phyloP scores from a whole-genome alignment of 306 rosid species.

The Glycine latifolia region DNA sequence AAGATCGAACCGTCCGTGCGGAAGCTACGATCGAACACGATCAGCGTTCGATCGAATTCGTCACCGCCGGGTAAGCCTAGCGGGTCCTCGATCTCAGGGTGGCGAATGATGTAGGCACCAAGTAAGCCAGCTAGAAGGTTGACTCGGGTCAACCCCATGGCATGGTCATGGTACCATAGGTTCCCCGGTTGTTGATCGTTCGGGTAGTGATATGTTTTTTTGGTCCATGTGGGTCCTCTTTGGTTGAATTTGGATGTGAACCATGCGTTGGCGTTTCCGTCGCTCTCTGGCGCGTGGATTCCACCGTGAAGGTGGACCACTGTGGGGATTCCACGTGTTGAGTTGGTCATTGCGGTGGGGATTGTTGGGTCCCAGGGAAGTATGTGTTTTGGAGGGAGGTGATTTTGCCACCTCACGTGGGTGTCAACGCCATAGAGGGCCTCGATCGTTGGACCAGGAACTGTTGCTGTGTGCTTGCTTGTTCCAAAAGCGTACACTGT shows the following conservation, averaged over 20 bases:
- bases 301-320: conserved; percentile 90
- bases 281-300: conserved; percentile 67
- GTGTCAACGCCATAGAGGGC: conserved; percentile 60
- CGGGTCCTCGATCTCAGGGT: conserved; percentile 57
- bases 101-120: conserved; percentile 70
- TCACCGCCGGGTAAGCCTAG: conserved; percentile 57
- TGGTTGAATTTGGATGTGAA: conserved; percentile 57
- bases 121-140: conserved; percentile 73
- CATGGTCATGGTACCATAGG: conserved; percentile 90
- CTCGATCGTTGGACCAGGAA: conserved; percentile 90
- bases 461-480: conserved; percentile 53
- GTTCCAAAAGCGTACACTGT: conserved; percentile 75
- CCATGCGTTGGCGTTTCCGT: conserved; percentile 76
- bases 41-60: conserved; percentile 60
- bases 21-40: conserved; percentile 76
- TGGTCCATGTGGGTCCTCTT: conserved; percentile 66
- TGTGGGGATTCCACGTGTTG: conserved; percentile 65
- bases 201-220: conserved; percentile 56
- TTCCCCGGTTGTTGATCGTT: conserved; percentile 81
- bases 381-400: conserved; percentile 75
- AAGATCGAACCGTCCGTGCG: conserved; percentile 68
- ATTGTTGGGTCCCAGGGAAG: conserved; percentile 87
- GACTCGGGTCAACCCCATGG: conserved; percentile 84
- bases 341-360: conserved; percentile 59
- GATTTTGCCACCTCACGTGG: conserved; percentile 74